Evolutionary conservation across 257 asterid genomes (phyloP), one percentile per base, ranked within the genome.

Genomic region (Solanum habrochaites): DNA sequence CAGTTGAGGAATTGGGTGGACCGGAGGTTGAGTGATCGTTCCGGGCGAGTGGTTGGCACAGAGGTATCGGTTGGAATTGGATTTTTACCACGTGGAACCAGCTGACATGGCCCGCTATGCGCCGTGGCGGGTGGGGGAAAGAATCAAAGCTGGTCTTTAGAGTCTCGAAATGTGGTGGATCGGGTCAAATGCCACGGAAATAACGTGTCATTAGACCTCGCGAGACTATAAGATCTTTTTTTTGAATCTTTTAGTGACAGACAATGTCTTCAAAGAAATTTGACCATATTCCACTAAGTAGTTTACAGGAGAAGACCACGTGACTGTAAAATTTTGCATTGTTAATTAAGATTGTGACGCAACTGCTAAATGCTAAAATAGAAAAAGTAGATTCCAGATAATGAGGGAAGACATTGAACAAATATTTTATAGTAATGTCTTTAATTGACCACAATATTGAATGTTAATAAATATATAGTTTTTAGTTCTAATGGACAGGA

Each of bases 111-210:
- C 99, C 99, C 1, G 95, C 94, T 84, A 97, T 97, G 99, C 93
- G 95, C 81, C 92, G 96, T 97, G 74, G 94, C 93, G 11, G 89
- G 88, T 58, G n/a, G n/a, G n/a, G n/a, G n/a, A n/a, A 87, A 91
- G 85, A 90, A 87, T 97, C 99, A 6, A 93, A 94, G 81, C 86
- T 95, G 92, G 92, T 95, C 91, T 88, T 91, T 96, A 91, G 99
- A 95, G 77, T 97, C 99, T n/a, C 8, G 91, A 95, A 90, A 72
- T 82, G 56, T 97, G 99, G 99, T 90, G 40, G 94, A 93, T n/a
- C 85, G 85, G 60, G 86, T 90, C n/a, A 86, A 14, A 85, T 87
- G 60, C 93, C 35, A 31, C 90, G 1, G 91, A 86, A 43, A 77
- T 91, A 67, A 60, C 27, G 90, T 88, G 56, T 91, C 93, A 18